phyloP scores from a whole-genome alignment of 1,139 yeast genomes.

The Saccharomyces hybrid region DNA sequence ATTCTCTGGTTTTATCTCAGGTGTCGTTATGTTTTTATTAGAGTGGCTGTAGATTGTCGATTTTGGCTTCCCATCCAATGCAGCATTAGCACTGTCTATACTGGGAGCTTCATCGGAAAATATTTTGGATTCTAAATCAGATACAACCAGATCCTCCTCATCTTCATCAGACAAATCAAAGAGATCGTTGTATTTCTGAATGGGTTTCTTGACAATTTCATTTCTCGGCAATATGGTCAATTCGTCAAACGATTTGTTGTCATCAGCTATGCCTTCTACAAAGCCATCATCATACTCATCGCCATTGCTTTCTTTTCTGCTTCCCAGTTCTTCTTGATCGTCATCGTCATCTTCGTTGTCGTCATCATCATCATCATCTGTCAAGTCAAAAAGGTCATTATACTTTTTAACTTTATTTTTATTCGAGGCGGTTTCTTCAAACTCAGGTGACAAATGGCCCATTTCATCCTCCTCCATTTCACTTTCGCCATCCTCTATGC shows the following conservation, averaged over 20 bases:
- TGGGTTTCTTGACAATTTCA: conserved; percentile 2
- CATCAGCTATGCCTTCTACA: not conserved
- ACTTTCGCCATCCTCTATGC: conserved; percentile 33
- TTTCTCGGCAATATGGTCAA: not conserved
- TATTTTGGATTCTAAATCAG: not conserved
- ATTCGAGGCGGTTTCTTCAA: conserved; percentile 8
- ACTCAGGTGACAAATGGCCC: conserved; percentile 5
- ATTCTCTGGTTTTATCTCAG: not conserved
- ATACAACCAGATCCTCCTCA: conserved; percentile 1
- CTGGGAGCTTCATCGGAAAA: not conserved
- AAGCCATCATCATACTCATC: not conserved
- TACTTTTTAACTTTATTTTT: conserved; percentile 7
- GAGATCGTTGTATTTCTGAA: conserved; percentile 22
- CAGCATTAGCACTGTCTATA: not conserved
- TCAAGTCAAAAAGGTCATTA: conserved; percentile 9
- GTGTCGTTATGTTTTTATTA: not conserved
- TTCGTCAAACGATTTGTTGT: not conserved
- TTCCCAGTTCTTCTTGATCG: not conserved
- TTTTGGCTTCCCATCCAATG: not conserved
- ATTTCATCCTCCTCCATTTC: conserved; percentile 38
- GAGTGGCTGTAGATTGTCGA: not conserved
- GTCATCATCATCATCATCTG: conserved; percentile 9
- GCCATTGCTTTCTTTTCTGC: not conserved
- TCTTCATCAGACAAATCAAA: conserved; percentile 25
- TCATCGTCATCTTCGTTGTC: too few relatives aligned